Evolutionary conservation across 495 filamentous ascomycete species (phyloP).

Genomic region (Trichoderma erinaceum): DNA sequence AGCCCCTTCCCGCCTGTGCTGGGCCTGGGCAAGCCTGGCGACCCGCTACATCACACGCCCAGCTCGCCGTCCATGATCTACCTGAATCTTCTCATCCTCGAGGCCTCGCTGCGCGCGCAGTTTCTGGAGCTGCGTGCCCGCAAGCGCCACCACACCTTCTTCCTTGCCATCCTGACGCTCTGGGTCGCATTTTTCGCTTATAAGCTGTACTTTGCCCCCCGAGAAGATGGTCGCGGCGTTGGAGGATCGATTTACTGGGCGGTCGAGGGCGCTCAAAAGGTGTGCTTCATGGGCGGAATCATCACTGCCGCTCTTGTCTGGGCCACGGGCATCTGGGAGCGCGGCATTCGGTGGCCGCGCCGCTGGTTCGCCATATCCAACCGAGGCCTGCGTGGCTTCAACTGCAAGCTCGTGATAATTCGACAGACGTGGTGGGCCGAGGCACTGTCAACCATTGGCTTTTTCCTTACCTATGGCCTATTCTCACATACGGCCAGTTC

Average conservation of each 20-base stretch:
- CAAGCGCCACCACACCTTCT: constrained; percentile 91
- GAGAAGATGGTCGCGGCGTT: constrained; percentile 82
- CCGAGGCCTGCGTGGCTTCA: constrained; percentile 82
- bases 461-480: constrained; percentile 70
- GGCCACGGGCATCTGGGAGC: constrained; percentile 92
- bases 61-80: constrained; percentile 95
- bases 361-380: constrained; percentile 86
- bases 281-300: constrained; percentile 80
- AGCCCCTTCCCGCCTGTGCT: constrained; percentile 33
- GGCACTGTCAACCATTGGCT: constrained; percentile 58
- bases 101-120: constrained; percentile 86
- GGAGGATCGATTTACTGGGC: constrained; percentile 96
- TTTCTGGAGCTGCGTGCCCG: constrained; percentile 85
- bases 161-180: constrained; percentile 65
- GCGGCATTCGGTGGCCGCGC: constrained; percentile 88
- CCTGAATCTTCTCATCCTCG: constrained; percentile 93
- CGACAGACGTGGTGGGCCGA: constrained; percentile 79
- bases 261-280: constrained; percentile 78
- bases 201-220: constrained; percentile 78
- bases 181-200: constrained; percentile 85
- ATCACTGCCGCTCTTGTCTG: constrained; percentile 79
- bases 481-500: constrained; percentile 56
- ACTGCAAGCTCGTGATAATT: constrained; percentile 89
- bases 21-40: constrained; percentile 45
- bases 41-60: constrained; percentile 75